These are phyloP conservation scores for Sclerotinia minor DNA, from an alignment of 2,329 filamentous ascomycete genomes.

Conservation along the genomic window DNA sequence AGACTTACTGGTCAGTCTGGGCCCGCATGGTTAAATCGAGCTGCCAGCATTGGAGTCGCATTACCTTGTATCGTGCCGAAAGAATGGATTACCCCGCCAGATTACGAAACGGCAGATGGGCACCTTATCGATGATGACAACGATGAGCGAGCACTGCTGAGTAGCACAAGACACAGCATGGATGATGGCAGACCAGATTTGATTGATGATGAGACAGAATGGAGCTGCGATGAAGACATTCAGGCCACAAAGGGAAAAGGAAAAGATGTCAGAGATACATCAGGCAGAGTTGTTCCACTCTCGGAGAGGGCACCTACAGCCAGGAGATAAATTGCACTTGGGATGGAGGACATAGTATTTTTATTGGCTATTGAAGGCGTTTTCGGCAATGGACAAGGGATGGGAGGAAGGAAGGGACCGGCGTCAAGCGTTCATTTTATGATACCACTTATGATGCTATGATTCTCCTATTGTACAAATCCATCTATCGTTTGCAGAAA, in stretches of 20 bases:
- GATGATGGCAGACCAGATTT: constrained; percentile 30
- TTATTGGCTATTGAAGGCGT: constrained; percentile 10
- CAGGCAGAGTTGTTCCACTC: constrained; percentile 53
- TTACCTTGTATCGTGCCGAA: constrained; percentile 79
- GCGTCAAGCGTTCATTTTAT: constrained; percentile 26
- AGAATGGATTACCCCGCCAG: constrained; percentile 79
- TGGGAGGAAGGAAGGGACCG: constrained; percentile 22
- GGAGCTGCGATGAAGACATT: constrained; percentile 51
- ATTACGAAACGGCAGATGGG: constrained; percentile 71
- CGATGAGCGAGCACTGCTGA: constrained; percentile 60
- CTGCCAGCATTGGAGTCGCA: constrained; percentile 78
- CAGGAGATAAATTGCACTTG: constrained; percentile 28
- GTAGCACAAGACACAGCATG: constrained; percentile 38
- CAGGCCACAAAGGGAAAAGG: constrained; percentile 44
- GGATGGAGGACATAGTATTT: constrained; percentile 20
- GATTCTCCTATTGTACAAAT: constrained; percentile 28
- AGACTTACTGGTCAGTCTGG: constrained; percentile 69
- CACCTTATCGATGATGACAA: constrained; percentile 59
- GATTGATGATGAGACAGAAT: constrained; percentile 42
- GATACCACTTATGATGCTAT: constrained; percentile 33
- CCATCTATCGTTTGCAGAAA: constrained; percentile 20
- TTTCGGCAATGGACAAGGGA: constrained; percentile 29
- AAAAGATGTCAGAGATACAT: constrained; percentile 48
- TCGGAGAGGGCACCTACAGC: constrained; percentile 52
- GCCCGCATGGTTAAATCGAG: constrained; percentile 77